A percentile compares a stretch with the other conserved stretches of the same genome.
Evolutionary conservation across 768 basidiomycete genomes (phyloP).

Genomic region (Coprinopsis strossmayeri): DNA sequence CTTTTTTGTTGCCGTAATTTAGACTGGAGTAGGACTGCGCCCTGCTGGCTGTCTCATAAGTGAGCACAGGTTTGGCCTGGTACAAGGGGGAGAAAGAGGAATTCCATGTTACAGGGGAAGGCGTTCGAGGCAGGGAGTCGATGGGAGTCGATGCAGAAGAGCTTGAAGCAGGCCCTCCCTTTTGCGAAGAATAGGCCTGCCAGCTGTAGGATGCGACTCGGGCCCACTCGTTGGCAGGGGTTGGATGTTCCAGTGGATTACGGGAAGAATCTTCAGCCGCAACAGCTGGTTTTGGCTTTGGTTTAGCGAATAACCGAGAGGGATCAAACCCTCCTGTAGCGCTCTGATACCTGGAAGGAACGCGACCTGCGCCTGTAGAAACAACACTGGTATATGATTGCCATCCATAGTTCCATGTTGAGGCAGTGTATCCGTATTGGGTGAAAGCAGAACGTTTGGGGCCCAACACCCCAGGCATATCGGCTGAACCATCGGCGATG

Average conservation of each 20-base stretch:
- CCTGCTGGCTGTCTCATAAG: background rate
- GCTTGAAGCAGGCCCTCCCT: background rate
- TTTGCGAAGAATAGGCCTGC: background rate
- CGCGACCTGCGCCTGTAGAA: background rate
- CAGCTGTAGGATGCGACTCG: background rate
- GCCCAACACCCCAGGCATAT: slow-evolving; percentile 24
- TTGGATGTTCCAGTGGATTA: too few relatives aligned
- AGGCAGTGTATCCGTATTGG: background rate
- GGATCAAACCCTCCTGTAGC: background rate
- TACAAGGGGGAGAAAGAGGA: background rate
- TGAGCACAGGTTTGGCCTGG: background rate
- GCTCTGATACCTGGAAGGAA: slow-evolving; percentile 5
- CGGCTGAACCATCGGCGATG: slow-evolving; percentile 20
- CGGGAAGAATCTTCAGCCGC: too few relatives aligned
- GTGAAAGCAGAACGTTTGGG: background rate
- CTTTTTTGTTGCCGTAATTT: too few relatives aligned
- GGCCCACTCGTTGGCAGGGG: too few relatives aligned
- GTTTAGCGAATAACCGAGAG: slow-evolving; percentile 3
- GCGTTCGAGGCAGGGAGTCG: background rate
- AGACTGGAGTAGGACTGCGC: too few relatives aligned
- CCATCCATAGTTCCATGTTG: background rate
- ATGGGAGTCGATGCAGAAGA: background rate
- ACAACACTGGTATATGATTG: background rate
- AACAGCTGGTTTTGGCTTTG: background rate
- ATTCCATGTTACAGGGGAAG: background rate